Evolutionary conservation across 1,284 basidiomycete species (phyloP).

Genomic region (Melampsora americana): DNA sequence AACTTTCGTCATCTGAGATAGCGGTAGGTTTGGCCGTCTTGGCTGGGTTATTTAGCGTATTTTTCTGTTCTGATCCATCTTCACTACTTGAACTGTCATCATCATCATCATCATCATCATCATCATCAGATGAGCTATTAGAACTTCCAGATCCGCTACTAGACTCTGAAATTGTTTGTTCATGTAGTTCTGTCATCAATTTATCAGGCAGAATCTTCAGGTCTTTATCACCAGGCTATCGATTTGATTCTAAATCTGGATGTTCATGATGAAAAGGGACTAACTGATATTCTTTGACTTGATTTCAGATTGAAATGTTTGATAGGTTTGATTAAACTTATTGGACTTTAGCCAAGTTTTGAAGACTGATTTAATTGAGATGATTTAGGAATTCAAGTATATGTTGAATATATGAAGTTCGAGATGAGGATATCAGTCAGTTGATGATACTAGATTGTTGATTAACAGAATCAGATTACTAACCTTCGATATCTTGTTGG

Average conservation of each 20-base stretch:
- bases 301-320: background rate
- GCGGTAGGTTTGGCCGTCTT: too few species aligned
- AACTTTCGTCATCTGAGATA: background rate
- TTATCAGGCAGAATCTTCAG: too few species aligned
- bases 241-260: background rate
- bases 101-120: background rate
- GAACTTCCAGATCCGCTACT: background rate
- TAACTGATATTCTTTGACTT: background rate
- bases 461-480: too few species aligned
- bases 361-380: background rate
- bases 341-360: background rate
- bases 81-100: constrained; percentile 9
- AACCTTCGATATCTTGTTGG: too few species aligned
- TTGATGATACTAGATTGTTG: too few species aligned
- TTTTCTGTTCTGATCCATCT: background rate
- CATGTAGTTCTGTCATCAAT: too few species aligned
- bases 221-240: background rate
- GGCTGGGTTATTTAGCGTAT: too few species aligned
- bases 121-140: background rate
- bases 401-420: background rate
- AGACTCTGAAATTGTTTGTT: background rate
- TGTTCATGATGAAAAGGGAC: background rate
- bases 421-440: too few species aligned
- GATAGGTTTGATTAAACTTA: background rate
- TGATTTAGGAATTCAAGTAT: background rate